Evolutionary conservation across 257 asterid species (phyloP), one percentile per base, ranked within the genome.

Genomic region (Echites panduratus): DNA sequence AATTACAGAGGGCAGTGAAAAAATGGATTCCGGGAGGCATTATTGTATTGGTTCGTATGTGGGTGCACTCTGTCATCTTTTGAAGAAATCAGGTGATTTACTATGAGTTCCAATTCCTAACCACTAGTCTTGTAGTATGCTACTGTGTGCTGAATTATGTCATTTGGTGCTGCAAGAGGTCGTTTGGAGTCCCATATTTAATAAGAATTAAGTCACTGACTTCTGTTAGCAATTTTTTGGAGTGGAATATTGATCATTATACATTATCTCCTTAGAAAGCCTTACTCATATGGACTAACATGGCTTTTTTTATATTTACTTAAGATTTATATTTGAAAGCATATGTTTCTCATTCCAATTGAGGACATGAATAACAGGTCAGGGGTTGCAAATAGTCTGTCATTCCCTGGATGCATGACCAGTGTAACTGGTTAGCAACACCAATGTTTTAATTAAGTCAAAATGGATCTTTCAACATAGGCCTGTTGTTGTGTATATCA

Each of bases 41-140:
- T 80, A 84, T 69, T 77, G 52, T 69, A 65, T 87, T 47, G 80
- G 80, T 32, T 83, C 96, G 19, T 93, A 84, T 79, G 85, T 89
- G 65, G 84, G 88, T 73, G 95, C 96, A 48, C 80, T 89, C 41
- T 81, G 88, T 76, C 87, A 89, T 83, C 82, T 89, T 50, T 79
- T 90, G 56, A 86, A 84, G 85, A 88, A 81, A 83, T 80, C 84
- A 24, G 96, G 97, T 90, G 75, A 76, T 88, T 16, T 41, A 3
- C 29, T 64, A 17, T 40, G 72, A 68, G 73, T 70, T 48, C 52
- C 29, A 64, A 26, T 52, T 63, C 52, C 29, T 9, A 13, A 4
- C 20, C 65, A 1, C 7, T 17, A 4, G 57, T 17, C 4, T 27
- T 26, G 24, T 19, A 64, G 24, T 7, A 9, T 19, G 14, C 0